Base-by-base conservation (phyloP, 192 early-diverging fungal genomes). In the Umbelopsis sp. region DNA sequence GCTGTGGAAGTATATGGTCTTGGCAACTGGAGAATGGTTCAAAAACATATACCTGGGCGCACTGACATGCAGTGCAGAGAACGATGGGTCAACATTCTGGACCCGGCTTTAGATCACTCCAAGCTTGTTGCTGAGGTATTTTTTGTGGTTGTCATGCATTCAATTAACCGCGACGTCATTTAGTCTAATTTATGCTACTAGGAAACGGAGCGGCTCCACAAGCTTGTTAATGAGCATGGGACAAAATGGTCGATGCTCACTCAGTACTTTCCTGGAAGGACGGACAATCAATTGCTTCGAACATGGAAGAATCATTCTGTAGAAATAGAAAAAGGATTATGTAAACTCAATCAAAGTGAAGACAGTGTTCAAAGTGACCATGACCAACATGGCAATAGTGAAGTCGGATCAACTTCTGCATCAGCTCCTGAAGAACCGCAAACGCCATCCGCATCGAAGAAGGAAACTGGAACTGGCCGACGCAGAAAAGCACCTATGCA, bases 1-100 rank as follows among this genome's bases (percentile, higher is more conserved):
- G 89, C 91, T 3, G 84, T 91, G 20, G 74, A 80, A 2, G 76
- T 93, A 20, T 93, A 90, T 68, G 92, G 92, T 31, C 78, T 74
- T 10, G 86, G 86, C 10, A 82, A 89, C 53, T 94, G 92, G 92
- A 78, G 78, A n/a, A 89, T 88, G 54, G 81, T 94, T 41, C 85
- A 88, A 68, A 83, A 89, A 71, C 85, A 91, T 68, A 85, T 93
- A 25, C 86, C 81, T 2, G 90, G 90, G 14, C 78, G 91, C 62
- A 94, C 91, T 0, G 92, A 94, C 72, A 85, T 91, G 44, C 89
- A 94, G 71, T 93, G 91, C 65, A 84, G 92, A 53, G 92, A 94
- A 71, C 81, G 92, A 71, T 94, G 89, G 78, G 79, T 85, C 74
- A 93, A 94, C 73, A 82, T 91, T 9, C 75, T 93, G 43, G 77